Conservation (phyloP, 345 rosid species). For the Conringia planisiliqua region DNA sequence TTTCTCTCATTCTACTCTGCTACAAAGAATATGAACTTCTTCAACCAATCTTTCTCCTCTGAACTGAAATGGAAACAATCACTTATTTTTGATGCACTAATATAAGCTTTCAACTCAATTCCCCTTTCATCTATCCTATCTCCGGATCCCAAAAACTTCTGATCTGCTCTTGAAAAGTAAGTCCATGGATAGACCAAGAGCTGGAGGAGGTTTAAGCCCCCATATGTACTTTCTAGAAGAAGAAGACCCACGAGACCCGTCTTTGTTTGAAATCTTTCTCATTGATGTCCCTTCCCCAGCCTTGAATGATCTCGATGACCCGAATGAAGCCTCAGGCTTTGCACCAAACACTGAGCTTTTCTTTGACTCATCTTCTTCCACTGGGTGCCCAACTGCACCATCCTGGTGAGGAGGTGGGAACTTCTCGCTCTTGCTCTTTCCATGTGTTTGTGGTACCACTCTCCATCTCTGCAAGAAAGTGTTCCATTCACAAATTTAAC, state of each 20-base stretch:
- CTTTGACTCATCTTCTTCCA: constrained; percentile 37
- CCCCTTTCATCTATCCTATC: constrained; percentile 29
- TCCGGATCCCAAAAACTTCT: constrained; percentile 46
- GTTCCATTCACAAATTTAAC: background rate
- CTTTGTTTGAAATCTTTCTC: constrained; percentile 43
- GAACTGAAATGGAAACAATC: background rate
- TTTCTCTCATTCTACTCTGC: constrained; percentile 12
- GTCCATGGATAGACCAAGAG: constrained; percentile 50
- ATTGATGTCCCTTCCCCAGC: constrained; percentile 42
- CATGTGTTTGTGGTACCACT: constrained; percentile 48
- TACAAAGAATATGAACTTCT: constrained; percentile 26
- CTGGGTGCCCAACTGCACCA: constrained; percentile 62
- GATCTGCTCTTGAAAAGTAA: constrained; percentile 56
- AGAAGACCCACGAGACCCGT: constrained; percentile 40
- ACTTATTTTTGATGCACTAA: constrained; percentile 20
- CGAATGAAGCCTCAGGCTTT: constrained; percentile 38
- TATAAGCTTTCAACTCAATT: background rate
- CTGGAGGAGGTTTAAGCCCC: constrained; percentile 51
- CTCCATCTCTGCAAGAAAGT: constrained; percentile 50
- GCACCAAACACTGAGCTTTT: constrained; percentile 45
- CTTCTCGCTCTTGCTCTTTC: constrained; percentile 88
- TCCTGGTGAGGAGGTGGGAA: constrained; percentile 97
- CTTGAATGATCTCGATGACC: constrained; percentile 41
- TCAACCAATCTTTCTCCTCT: constrained; percentile 9
- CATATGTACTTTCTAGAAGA: constrained; percentile 49